Base-by-base conservation (phyloP, 768 basidiomycete species). In the Sarcodon sp. region DNA sequence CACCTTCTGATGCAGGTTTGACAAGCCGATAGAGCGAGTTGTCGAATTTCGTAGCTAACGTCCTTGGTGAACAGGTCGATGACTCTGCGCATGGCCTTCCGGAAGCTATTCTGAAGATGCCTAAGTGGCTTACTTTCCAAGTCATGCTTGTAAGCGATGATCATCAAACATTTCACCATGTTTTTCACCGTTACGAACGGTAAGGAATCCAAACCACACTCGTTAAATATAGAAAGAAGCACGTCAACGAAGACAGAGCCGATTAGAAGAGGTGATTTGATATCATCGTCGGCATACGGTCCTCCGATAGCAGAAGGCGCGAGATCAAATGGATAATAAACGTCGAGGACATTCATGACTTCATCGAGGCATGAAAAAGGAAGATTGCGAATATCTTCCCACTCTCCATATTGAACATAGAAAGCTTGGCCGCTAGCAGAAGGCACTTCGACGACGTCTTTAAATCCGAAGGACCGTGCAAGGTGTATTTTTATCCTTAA, bases 91-190 rank as follows among this genome's bases (percentile, higher is more conserved):
- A 83, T 66, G 0, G 82, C 78, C 45, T 62, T 68, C 35, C 77
- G 71, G 2, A 86, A 63, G 11, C 63, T 53, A 32, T 64, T 67
- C 43, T 79, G 76, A 31, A 84, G 68, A 54, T 77, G 75, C 45
- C 61, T 67, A 47, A 87, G 64, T 11, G 71, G 61, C 15, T 55
- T 61, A 45, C 70, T 72, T 43, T 78, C 77, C 49, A 88, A 75
- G 56, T 88, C 79, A 51, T 85, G 80, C 64, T 88, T 88, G 63
- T 80, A 78, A 16, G 84, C 70, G 51, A 80, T 67, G 38, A 85
- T 74, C 49, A 81, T 70, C 18, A 86, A 55, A 1, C 73, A 65
- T 63, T 87, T 83, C 39, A 87, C 62, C 38, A 84, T 56, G 46
- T 68, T 72, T 56, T 86, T 83, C 51, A 76, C 58, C 1, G 72